Evolutionary conservation across 176 grass and related monocot genomes (phyloP), one percentile per base, ranked within the genome.

Genomic region (Bonia amplexicaulis): DNA sequence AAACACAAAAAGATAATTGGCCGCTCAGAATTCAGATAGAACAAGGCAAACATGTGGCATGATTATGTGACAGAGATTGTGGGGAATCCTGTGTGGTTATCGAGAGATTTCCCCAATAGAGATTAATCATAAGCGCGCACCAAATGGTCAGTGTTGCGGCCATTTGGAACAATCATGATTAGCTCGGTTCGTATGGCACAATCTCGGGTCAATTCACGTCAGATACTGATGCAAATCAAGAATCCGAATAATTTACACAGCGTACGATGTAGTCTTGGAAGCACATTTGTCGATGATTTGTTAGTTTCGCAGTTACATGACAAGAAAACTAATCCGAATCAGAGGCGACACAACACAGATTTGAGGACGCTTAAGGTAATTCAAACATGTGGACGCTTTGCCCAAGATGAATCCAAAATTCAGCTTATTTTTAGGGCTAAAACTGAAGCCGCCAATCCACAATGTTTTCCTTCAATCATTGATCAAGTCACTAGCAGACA

Each of bases 161-260:
- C 86, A 87, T 87, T 87, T 87, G 85, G 72, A 87, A 76, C 62
- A 39, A 82, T 82, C 79, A 77, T 87, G 69, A 29, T 64, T 66
- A 81, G 60, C 15, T 19, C 52, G 17, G 14, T 13, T 80, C 44
- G 6, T 20, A 63, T 72, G 55, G 17, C 84, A 27, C 22, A 62
- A 71, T 86, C 66, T 80, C 26, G 51, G 39, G 61, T 81, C 62
- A 69, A 76, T 82, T 69, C 79, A 23, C 37, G 71, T 45, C 31
- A 31, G 71, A 87, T 80, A 22, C 49, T 82, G 70, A 25, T 25
- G 40, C 26, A 61, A 73, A 29, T 27, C 22, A 53, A 40, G 61
- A 41, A 69, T 45, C 49, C 20, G 7, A 80, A 42, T 80, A 74
- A 55, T 81, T 58, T 58, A 68, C 70, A 46, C 70, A 25, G 48